Evolutionary conservation across 805 yeast genomes (phyloP).

Genomic region (Myxozyma neotropica): DNA sequence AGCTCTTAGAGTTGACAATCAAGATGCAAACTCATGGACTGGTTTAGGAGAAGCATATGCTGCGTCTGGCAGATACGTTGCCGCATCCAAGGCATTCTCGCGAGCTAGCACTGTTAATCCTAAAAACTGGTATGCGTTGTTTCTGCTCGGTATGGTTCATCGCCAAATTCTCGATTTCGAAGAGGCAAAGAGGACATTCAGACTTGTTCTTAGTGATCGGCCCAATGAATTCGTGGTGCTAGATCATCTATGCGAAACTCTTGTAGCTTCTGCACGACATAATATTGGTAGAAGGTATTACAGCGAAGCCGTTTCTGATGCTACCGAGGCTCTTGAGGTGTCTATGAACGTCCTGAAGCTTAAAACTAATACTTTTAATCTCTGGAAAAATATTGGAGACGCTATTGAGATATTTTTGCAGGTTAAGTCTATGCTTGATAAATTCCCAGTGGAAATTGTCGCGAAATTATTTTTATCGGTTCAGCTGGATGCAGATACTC

Average conservation of each 20-base stretch:
- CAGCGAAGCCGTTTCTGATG: constrained; percentile 61
- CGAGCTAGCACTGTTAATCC: constrained; percentile 61
- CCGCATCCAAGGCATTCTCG: constrained; percentile 79
- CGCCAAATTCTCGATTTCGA: constrained; percentile 67
- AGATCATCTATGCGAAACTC: constrained; percentile 58
- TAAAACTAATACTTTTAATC: constrained; percentile 6
- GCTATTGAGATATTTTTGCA: constrained; percentile 55
- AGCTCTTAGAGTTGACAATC: constrained; percentile 68
- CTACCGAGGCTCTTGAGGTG: constrained; percentile 51
- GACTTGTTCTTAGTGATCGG: constrained; percentile 46
- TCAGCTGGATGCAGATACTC: constrained; percentile 1
- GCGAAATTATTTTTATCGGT: constrained; percentile 36
- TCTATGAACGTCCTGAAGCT: constrained; percentile 45
- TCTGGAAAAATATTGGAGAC: constrained; percentile 59
- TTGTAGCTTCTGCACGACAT: constrained; percentile 56
- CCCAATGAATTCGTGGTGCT: constrained; percentile 57
- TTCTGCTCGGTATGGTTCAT: constrained; percentile 66
- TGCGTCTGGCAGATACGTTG: constrained; percentile 81
- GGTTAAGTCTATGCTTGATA: constrained; percentile 56
- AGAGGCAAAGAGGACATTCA: constrained; percentile 56
- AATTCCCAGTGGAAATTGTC: constrained; percentile 52
- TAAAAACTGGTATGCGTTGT: constrained; percentile 61
- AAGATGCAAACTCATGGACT: constrained; percentile 82
- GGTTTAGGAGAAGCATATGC: constrained; percentile 97
- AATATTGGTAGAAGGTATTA: constrained; percentile 63